Percentiles rank a stretch among this genome's conserved stretches.
Conservation (phyloP, 1,284 basidiomycete genomes). For the Mycena sp. region DNA sequence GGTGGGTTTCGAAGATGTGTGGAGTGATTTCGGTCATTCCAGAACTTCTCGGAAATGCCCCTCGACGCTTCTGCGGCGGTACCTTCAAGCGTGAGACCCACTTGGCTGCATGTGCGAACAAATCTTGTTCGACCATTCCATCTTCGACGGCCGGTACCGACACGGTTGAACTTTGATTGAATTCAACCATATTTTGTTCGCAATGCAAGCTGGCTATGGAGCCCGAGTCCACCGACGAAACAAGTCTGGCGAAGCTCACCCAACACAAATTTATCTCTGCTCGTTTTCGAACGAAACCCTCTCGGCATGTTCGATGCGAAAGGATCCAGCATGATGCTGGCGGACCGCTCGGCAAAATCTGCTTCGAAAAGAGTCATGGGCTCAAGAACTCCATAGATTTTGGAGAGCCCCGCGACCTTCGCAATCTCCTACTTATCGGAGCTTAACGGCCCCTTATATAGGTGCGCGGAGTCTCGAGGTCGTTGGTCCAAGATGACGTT, state of each 20-base stretch:
- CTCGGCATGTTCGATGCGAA: background rate
- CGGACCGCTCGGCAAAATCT: constrained; percentile 19
- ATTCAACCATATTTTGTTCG: background rate
- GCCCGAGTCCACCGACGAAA: too few relatives aligned
- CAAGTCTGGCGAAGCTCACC: too few relatives aligned
- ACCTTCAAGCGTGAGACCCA: background rate
- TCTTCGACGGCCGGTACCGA: background rate
- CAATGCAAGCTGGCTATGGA: too few relatives aligned
- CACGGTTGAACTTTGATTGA: background rate
- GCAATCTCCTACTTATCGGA: background rate
- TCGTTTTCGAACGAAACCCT: too few relatives aligned
- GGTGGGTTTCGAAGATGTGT: background rate
- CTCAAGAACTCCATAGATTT: constrained; percentile 6
- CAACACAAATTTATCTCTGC: too few relatives aligned
- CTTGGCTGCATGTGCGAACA: background rate
- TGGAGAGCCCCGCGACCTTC: constrained; percentile 2
- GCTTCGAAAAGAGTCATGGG: constrained; percentile 10
- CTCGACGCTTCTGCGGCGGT: constrained; percentile 2
- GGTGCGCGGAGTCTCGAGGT: background rate
- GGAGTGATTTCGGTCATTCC: constrained; percentile 9
- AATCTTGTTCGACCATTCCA: background rate
- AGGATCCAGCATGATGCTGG: background rate
- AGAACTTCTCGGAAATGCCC: constrained; percentile 2
- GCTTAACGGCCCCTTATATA: constrained; percentile 5
- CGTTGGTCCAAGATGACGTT: constrained; percentile 23